phyloP scores from a whole-genome alignment of 306 rosid species.

The Rubus parviflorus region DNA sequence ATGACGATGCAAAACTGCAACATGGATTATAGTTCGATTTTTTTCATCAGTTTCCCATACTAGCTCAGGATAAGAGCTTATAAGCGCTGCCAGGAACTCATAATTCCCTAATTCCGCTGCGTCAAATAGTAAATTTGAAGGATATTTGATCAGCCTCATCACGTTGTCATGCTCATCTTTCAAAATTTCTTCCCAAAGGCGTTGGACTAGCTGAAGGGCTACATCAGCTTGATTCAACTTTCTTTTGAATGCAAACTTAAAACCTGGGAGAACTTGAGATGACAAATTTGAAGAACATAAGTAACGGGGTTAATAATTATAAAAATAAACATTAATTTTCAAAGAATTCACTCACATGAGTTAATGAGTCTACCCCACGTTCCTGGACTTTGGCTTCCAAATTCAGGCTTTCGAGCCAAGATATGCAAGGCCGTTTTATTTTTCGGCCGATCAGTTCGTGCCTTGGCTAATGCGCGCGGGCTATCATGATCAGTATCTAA shows the following conservation, averaged over 20 bases:
- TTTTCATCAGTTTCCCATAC: constrained; percentile 17
- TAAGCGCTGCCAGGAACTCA: constrained; percentile 29
- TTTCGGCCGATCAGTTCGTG: background rate
- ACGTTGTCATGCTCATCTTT: background rate
- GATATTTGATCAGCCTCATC: background rate
- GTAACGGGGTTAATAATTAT: background rate
- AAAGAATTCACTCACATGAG: constrained; percentile 9
- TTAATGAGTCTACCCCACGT: constrained; percentile 2
- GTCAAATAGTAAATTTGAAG: constrained; percentile 7
- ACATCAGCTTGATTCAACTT: constrained; percentile 4
- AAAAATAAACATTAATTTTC: background rate
- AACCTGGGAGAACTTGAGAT: background rate
- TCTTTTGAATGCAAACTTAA: background rate
- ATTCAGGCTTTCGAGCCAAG: constrained; percentile 26
- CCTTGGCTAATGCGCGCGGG: background rate
- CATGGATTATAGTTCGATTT: constrained; percentile 27
- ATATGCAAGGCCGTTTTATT: constrained; percentile 19
- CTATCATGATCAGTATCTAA: background rate
- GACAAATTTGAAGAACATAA: background rate
- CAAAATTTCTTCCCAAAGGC: constrained; percentile 15
- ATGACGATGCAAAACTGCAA: constrained; percentile 29
- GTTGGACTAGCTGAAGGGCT: constrained; percentile 22
- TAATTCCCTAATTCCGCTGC: constrained; percentile 31
- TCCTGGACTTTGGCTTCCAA: background rate
- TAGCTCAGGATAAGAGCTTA: constrained; percentile 23